Evolutionary conservation across 768 basidiomycete species (phyloP).

Genomic region (Holtermanniella nyarrowii): DNA sequence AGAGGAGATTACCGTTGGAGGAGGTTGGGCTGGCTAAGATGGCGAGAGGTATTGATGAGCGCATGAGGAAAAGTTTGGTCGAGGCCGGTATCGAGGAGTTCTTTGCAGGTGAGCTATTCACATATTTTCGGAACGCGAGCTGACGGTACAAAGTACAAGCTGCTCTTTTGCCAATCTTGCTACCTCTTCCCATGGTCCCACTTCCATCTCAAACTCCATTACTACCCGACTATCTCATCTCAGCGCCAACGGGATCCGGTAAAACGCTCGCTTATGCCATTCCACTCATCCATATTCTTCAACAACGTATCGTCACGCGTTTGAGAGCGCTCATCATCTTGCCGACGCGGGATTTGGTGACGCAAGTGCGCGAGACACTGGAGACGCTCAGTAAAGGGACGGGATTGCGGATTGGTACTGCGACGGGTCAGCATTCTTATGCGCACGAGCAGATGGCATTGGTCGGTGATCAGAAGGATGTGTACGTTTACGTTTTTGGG

Average conservation of each 20-base stretch:
- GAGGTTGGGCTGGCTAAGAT: conserved; percentile 6
- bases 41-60: conserved; percentile 49
- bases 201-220: conserved; percentile 59
- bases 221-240: conserved; percentile 77
- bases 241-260: conserved; percentile 94
- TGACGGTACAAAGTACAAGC: conserved; percentile 62
- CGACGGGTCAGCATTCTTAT: conserved; percentile 90
- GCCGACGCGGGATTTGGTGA: conserved; percentile 86
- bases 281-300: conserved; percentile 79
- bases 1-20: conserved; percentile 12
- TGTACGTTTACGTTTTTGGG: conserved; percentile 15
- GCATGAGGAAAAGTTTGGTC: conserved; percentile 53
- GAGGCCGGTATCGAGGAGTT: conserved; percentile 75
- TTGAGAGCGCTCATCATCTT: conserved; percentile 79
- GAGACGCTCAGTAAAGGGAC: conserved; percentile 75
- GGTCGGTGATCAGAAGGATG: conserved; percentile 54
- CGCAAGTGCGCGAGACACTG: conserved; percentile 85
- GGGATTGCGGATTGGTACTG: conserved; percentile 59
- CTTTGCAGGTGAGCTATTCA: conserved; percentile 62
- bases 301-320: conserved; percentile 63
- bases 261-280: conserved; percentile 95
- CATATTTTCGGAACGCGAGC: conserved; percentile 1
- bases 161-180: conserved; percentile 68
- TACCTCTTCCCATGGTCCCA: conserved; percentile 42
- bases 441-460: conserved; percentile 77